Conservation (phyloP, 306 rosid genomes). For the Fragaria nilgerrensis region DNA sequence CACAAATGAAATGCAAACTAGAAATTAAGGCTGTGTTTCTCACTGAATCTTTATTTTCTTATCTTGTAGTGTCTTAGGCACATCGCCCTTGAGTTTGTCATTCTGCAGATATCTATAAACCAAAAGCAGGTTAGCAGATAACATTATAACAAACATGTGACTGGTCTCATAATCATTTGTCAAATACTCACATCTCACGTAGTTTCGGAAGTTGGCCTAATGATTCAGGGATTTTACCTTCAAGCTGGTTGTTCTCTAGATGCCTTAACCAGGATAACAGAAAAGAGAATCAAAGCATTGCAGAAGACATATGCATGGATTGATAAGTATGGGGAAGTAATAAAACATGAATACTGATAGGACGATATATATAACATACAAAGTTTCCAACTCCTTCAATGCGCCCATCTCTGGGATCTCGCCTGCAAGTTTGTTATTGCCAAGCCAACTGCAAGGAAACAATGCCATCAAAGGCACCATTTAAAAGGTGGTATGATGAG, state of each 20-base stretch:
- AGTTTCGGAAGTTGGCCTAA: slow-evolving; percentile 45
- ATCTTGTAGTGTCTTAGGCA: slow-evolving; percentile 22
- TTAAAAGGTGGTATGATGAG: not conserved
- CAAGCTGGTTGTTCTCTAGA: slow-evolving; percentile 73
- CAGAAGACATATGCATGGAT: not conserved
- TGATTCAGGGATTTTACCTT: slow-evolving; percentile 63
- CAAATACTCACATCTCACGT: slow-evolving; percentile 59
- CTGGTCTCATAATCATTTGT: no score
- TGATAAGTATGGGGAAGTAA: not conserved
- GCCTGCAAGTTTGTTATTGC: slow-evolving; percentile 65
- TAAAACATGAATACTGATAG: not conserved
- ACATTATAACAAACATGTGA: not conserved
- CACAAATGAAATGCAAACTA: not conserved
- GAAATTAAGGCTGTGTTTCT: slow-evolving; percentile 21
- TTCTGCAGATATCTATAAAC: slow-evolving; percentile 43
- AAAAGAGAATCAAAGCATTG: slow-evolving; percentile 10
- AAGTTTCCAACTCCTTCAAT: slow-evolving; percentile 50
- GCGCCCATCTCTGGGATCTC: slow-evolving; percentile 60
- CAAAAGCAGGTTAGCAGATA: not conserved
- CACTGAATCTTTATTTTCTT: slow-evolving; percentile 37
- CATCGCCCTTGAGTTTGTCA: slow-evolving; percentile 30
- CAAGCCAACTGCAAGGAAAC: slow-evolving; percentile 62
- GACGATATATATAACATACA: slow-evolving; percentile 47
- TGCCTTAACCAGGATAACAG: slow-evolving; percentile 48
- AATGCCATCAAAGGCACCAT: slow-evolving; percentile 19